These are phyloP conservation scores for Trichoderma parareesei DNA, from an alignment of 495 filamentous ascomycete genomes.

Conservation along the genomic window DNA sequence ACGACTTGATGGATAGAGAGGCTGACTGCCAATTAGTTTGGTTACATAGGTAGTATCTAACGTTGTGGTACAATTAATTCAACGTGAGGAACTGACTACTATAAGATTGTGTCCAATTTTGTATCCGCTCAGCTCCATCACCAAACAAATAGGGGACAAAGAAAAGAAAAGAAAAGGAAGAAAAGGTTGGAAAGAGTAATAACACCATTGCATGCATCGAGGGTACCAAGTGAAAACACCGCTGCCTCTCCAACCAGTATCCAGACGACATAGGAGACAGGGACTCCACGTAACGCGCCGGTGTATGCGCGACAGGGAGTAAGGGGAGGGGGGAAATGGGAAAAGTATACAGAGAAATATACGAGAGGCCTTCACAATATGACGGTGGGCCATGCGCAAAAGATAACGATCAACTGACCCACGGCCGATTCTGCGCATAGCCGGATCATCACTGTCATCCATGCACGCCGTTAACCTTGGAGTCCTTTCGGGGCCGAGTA, in stretches of 20 bases:
- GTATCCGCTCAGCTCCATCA: not conserved
- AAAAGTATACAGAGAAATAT: conserved; percentile 3
- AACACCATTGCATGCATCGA: conserved; percentile 4
- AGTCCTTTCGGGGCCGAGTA: conserved; percentile 26
- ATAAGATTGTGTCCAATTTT: conserved; percentile 3
- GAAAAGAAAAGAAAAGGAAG: not conserved
- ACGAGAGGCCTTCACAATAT: not conserved
- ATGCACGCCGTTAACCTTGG: conserved; percentile 18
- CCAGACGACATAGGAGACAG: conserved; percentile 6
- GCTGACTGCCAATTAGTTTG: not conserved
- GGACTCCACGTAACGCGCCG: not conserved
- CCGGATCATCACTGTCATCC: not conserved
- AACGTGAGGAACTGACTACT: not conserved
- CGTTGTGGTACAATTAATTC: conserved; percentile 1
- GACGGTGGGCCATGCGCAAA: not conserved
- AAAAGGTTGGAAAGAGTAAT: not conserved
- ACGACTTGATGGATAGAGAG: not conserved
- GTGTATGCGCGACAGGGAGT: not conserved
- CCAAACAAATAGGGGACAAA: not conserved
- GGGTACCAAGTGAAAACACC: not conserved
- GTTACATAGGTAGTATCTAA: not conserved
- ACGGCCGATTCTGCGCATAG: not conserved
- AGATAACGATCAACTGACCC: not conserved
- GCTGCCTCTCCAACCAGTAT: conserved; percentile 9
- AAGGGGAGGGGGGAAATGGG: not conserved